phyloP scores from a whole-genome alignment of 345 rosid species.

The Eucalyptus guilfoylei region DNA sequence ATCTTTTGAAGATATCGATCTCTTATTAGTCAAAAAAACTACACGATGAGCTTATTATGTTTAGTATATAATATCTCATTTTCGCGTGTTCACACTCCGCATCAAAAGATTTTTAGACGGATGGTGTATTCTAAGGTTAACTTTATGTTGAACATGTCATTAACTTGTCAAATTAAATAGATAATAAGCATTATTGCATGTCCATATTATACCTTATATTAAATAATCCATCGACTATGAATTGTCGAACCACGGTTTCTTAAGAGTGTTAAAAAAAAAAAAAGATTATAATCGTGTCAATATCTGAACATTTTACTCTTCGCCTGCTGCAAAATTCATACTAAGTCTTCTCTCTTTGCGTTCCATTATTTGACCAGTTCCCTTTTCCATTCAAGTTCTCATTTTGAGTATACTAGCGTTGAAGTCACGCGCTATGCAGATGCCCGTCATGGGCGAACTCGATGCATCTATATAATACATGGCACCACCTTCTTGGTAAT shows the following conservation, averaged over 20 bases:
- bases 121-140: neutral
- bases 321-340: neutral
- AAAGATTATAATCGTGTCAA: neutral
- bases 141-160: neutral
- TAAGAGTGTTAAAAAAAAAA: neutral
- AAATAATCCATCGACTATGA: neutral
- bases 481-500: neutral
- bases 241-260: neutral
- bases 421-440: neutral
- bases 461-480: neutral
- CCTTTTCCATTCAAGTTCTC: neutral
- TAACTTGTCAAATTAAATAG: neutral
- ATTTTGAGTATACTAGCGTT: neutral
- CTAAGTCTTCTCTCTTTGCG: neutral
- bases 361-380: neutral
- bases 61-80: neutral
- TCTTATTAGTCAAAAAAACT: neutral
- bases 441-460: neutral
- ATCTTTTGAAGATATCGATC: neutral
- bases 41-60: neutral
- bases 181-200: neutral
- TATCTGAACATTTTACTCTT: neutral
- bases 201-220: neutral
- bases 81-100: neutral
- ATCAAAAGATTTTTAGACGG: neutral